Percentiles rank a stretch among this genome's conserved stretches.
Evolutionary conservation across 164 flowering plant species (phyloP).

Genomic region (Nymphaea thermarum): DNA sequence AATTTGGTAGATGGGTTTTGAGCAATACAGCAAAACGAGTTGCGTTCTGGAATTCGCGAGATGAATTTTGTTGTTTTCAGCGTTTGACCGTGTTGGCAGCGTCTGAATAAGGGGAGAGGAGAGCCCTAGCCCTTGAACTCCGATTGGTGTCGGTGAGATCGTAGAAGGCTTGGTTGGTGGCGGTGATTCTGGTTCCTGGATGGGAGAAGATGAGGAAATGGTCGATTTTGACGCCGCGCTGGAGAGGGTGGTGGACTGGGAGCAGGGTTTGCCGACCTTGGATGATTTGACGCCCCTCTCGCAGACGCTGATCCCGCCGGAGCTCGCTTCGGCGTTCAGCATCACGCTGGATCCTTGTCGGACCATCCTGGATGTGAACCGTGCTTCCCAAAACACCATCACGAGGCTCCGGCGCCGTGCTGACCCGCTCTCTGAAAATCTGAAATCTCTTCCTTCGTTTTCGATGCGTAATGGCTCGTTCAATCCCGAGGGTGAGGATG

Average conservation of each 20-base stretch:
- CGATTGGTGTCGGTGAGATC: neutral
- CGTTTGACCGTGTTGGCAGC: neutral
- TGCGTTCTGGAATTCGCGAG: neutral
- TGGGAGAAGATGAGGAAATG: conserved; percentile 38
- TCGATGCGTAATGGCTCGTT: conserved; percentile 4
- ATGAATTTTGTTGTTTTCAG: neutral
- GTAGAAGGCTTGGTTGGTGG: too few species aligned
- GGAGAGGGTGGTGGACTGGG: conserved; percentile 66
- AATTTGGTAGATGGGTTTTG: neutral
- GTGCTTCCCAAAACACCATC: conserved; percentile 53
- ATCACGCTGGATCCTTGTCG: conserved; percentile 48
- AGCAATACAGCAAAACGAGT: neutral
- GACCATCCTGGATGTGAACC: conserved; percentile 46
- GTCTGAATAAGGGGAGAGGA: neutral
- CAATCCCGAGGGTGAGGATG: neutral
- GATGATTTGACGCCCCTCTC: conserved; percentile 64
- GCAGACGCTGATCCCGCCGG: conserved; percentile 54
- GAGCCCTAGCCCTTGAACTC: neutral
- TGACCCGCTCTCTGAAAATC: conserved; percentile 6
- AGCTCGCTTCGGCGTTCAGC: conserved; percentile 73
- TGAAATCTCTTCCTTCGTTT: conserved; percentile 22
- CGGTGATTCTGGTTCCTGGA: conserved; percentile 1
- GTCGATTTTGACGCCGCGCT: conserved; percentile 26
- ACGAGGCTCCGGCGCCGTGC: conserved; percentile 29
- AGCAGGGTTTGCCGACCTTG: conserved; percentile 45